Evolutionary conservation across 345 rosid genomes (phyloP).

Genomic region (Cardiospermum halicacabum): DNA sequence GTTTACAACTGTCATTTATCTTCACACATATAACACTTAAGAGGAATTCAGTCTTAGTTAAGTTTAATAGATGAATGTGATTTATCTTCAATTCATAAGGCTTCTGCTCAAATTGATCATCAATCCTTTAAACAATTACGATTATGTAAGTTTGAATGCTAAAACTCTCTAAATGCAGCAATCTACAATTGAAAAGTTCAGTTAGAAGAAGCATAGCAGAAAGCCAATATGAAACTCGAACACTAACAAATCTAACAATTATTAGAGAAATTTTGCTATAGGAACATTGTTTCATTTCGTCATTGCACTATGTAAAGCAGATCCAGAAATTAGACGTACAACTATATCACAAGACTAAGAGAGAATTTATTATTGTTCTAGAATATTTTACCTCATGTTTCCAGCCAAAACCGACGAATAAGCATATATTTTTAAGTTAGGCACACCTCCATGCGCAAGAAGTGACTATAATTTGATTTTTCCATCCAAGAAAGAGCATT

Average conservation of each 20-base stretch:
- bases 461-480: constrained; percentile 54
- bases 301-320: not conserved
- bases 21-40: no score
- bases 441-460: constrained; percentile 85
- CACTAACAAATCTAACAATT: not conserved
- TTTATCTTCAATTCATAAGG: no score
- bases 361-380: not conserved
- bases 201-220: no score
- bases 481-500: constrained; percentile 85
- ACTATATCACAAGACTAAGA: not conserved
- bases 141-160: no score
- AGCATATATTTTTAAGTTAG: not conserved
- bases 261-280: constrained; percentile 1
- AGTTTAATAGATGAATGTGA: no score
- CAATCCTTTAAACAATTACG: no score
- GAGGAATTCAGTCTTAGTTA: no score
- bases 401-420: not conserved
- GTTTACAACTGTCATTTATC: no score
- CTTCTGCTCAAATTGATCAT: no score
- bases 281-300: not conserved
- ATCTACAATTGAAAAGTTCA: no score
- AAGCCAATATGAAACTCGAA: not conserved
- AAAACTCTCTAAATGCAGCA: no score
- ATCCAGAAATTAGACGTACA: not conserved
- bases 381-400: constrained; percentile 6